A percentile compares a stretch with the other conserved stretches of the same genome.
Evolutionary conservation across 345 rosid species (phyloP).

Genomic region (Mercurialis annua): DNA sequence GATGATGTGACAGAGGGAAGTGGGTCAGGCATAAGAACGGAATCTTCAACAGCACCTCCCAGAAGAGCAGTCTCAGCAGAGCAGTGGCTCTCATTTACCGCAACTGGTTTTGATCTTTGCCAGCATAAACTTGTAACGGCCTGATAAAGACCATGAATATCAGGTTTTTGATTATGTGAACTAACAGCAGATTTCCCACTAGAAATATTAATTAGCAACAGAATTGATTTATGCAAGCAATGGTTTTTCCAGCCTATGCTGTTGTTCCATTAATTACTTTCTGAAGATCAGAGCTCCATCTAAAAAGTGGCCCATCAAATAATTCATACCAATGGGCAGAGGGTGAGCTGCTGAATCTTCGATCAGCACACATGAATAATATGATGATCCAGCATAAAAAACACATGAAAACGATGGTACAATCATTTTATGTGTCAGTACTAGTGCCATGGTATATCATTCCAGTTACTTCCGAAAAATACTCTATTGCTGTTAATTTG

Average conservation of each 20-base stretch:
- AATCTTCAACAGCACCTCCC: constrained; percentile 84
- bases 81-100: constrained; percentile 74
- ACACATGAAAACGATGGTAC: neutral
- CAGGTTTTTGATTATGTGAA: constrained; percentile 20
- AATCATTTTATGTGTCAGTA: neutral
- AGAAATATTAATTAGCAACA: neutral
- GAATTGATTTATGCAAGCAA: neutral
- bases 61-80: constrained; percentile 85
- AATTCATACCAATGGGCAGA: constrained; percentile 4
- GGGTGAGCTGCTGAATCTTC: neutral
- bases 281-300: neutral
- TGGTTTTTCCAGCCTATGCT: neutral
- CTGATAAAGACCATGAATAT: constrained; percentile 39
- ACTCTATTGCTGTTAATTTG: neutral
- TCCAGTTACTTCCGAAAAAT: neutral
- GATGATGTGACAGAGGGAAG: constrained; percentile 73
- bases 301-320: neutral
- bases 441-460: neutral
- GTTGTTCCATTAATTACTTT: neutral
- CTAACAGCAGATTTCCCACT: neutral
- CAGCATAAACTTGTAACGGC: constrained; percentile 94
- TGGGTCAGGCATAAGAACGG: constrained; percentile 94
- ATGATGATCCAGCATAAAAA: neutral
- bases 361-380: neutral
- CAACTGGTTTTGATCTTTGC: constrained; percentile 92